Conservation (phyloP, 768 basidiomycete genomes). For the Trametes cingulata region DNA sequence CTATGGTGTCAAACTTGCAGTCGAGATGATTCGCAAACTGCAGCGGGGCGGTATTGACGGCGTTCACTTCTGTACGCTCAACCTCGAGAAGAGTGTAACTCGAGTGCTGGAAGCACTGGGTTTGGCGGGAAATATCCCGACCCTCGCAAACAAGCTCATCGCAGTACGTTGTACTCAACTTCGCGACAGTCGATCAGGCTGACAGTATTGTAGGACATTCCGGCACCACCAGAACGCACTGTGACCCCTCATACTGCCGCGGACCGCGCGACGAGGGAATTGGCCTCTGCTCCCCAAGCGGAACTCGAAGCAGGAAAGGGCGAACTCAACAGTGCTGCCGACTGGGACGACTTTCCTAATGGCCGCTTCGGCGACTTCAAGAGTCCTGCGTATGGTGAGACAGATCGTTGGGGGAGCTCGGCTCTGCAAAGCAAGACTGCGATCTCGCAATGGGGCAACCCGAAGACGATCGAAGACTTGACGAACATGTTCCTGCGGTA, state of each 20-base stretch:
- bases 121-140: conserved; percentile 57
- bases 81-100: conserved; percentile 94
- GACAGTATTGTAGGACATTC: conserved; percentile 36
- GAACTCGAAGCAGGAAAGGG: conserved; percentile 66
- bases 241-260: conserved; percentile 70
- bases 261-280: conserved; percentile 55
- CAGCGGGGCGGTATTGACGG: conserved; percentile 62
- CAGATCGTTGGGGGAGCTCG: conserved; percentile 76
- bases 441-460: conserved; percentile 75
- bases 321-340: conserved; percentile 73
- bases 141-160: conserved; percentile 64
- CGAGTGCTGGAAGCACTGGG: conserved; percentile 77
- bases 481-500: conserved; percentile 79
- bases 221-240: conserved; percentile 36
- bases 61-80: conserved; percentile 94
- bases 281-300: conserved; percentile 49
- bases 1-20: conserved; percentile 86
- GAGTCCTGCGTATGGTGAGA: conserved; percentile 90
- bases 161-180: conserved; percentile 41
- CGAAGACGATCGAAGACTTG: conserved; percentile 64
- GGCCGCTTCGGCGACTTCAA: conserved; percentile 98
- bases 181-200: not conserved
- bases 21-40: conserved; percentile 70
- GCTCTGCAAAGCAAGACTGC: conserved; percentile 65
- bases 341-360: conserved; percentile 97